Base-by-base conservation (phyloP, 257 asterid species). In the Petunia secreta region DNA sequence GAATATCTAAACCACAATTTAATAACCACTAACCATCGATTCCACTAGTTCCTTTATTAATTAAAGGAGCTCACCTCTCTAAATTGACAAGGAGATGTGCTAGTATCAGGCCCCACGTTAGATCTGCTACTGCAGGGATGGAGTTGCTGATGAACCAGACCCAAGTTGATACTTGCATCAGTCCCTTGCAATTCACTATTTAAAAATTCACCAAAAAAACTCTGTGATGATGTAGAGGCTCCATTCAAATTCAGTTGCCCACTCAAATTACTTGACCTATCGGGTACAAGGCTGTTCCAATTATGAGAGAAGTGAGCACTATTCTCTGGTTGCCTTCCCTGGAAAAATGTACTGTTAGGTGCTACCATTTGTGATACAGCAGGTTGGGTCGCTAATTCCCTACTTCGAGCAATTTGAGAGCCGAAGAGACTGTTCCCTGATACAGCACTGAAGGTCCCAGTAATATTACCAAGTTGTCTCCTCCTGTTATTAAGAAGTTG, bases 211-310 rank as follows among this genome's bases (percentile, higher is more conserved):
- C 81, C 87, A 71, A 86, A 85, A 63, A 88, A 77, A 57, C 86
- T 83, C 73, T 78, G 84, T 3, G 81, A 79, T 63, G 96, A 93
- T 54, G 98, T 83, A 63, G 95, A 93, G 81, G 97, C 89, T 85
- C 87, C 90, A 69, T 80, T 78, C 84, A 69, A 83, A 86, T 84
- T 63, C 40, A 76, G 82, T 53, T 80, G 90, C 39, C 74, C 89
- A 76, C 88, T 88, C 83, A 84, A 77, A 87, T 81, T 82, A 85
- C 87, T 84, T 63, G 85, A 75, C 83, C 89, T 80, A 36, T 88
- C 80, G 43, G 85, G 75, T 76, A 83, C 69, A 38, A 79, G 77
- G 80, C 90, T 92, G 80, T 91, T 92, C 68, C 82, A 78, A 74
- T 75, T 75, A 14, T 83, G 83, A 77, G 82, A 57, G 25, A 84